Base-by-base conservation (phyloP, 306 rosid genomes). In the Leucaena leucocephala region DNA sequence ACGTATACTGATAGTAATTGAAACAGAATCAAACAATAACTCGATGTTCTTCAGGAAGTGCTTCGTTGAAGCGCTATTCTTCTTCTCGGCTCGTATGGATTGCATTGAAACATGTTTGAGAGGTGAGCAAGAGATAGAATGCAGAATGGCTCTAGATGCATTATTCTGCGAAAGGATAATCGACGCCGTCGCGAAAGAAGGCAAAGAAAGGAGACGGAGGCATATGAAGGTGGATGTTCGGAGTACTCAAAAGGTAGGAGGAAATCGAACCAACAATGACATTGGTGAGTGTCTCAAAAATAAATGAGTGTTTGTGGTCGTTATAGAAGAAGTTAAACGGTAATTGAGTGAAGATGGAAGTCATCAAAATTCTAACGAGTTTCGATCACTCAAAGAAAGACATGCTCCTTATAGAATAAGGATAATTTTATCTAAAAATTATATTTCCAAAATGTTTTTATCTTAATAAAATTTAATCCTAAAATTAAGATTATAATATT, bases 151-250 rank as follows among this genome's bases (percentile, higher is more conserved):
- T 43, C 6, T 86, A 0, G 92, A 89, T 38, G 80, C 2, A 10
- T 21, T 81, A 12, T 33, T 88, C 3, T 2, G 79, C 2, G 76
- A 77, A 48, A 88, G 85, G 58, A 86, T 89, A 39, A 54, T 76
- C 22, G 85, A 82, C 58, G 79, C 82, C 36, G 80, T 90, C 63
- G 91, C 89, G 2, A 61, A 36, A 74, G 95, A 89, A 71, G 86
- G 88, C 11, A 52, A 55, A 22, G 88, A 83, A 58, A 88, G 94
- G 75, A 66, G 42, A 9, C 45, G 7, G 27, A 77, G 90, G 50
- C 75, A 62, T 55, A 93, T 92, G 84, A 82, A 82, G 78, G 83
- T 90, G 8, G 89, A 85, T 45, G 92, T 90, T 66, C 90, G 97
- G 94, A 88, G 94, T 27, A 27, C 27, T 27, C 27, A 27, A 1